Conservation (phyloP, 305 asterid genomes). For the Solanum hybrid region DNA sequence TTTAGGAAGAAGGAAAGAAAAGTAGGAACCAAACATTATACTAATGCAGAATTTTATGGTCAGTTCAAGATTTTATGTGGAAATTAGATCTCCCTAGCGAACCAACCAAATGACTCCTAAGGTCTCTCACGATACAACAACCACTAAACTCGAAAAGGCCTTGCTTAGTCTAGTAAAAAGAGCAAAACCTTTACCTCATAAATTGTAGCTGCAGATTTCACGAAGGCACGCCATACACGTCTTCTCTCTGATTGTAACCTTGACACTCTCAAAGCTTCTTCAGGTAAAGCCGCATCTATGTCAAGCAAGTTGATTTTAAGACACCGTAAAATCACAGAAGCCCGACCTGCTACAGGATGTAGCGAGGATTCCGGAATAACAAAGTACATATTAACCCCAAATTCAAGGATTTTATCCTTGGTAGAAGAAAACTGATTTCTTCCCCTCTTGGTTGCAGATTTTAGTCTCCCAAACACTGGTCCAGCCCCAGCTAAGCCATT, state of each 20-base stretch:
- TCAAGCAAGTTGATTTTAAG: conserved; percentile 78
- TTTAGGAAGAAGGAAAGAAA: not conserved
- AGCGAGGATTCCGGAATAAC: conserved; percentile 53
- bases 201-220: conserved; percentile 66
- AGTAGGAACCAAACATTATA: not conserved
- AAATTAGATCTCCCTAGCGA: not conserved
- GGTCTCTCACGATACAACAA: not conserved
- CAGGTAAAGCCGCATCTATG: conserved; percentile 84
- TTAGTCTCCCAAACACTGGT: conserved; percentile 29
- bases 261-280: conserved; percentile 58
- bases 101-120: not conserved
- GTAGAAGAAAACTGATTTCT: conserved; percentile 28
- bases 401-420: conserved; percentile 30
- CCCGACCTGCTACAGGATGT: conserved; percentile 59
- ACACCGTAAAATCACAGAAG: conserved; percentile 47
- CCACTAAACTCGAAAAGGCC: not conserved
- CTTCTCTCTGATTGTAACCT: conserved; percentile 53
- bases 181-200: conserved; percentile 51
- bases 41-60: not conserved
- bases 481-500: conserved; percentile 20
- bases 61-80: not conserved
- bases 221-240: conserved; percentile 70
- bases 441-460: conserved; percentile 21
- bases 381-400: conserved; percentile 35
- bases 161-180: not conserved